These are phyloP conservation scores for Monosporozyma unispora DNA, from an alignment of 805 yeast species.

Conservation along the genomic window DNA sequence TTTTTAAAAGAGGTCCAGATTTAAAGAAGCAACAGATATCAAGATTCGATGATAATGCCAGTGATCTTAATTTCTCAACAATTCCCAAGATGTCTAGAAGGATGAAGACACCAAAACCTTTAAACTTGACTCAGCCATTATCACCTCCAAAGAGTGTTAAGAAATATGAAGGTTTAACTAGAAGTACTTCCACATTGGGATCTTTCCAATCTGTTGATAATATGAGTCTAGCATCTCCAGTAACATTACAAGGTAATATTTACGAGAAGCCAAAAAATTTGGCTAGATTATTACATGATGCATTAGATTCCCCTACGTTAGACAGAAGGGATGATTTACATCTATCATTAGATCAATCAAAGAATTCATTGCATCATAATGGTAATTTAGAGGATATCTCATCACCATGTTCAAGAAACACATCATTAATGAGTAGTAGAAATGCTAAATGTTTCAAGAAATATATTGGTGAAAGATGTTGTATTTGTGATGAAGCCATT, in stretches of 20 bases:
- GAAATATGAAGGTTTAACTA: constrained; percentile 3
- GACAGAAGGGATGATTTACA: background rate
- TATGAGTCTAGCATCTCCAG: constrained; percentile 7
- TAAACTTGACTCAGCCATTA: constrained; percentile 13
- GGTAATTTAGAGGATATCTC: constrained; percentile 17
- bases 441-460: constrained; percentile 16
- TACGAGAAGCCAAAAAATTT: constrained; percentile 4
- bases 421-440: background rate
- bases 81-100: constrained; percentile 10
- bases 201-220: background rate
- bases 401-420: constrained; percentile 11
- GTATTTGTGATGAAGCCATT: constrained; percentile 38
- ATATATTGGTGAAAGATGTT: constrained; percentile 29
- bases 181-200: background rate
- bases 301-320: constrained; percentile 1
- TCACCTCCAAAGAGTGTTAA: constrained; percentile 22
- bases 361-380: background rate
- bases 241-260: background rate
- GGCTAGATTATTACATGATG: constrained; percentile 2
- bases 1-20: constrained; percentile 17
- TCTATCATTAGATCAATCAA: background rate
- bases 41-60: background rate
- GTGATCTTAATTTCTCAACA: constrained; percentile 3
- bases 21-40: constrained; percentile 5
- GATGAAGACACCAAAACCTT: constrained; percentile 16